A percentile compares a stretch with the other conserved stretches of the same genome.
These are phyloP conservation scores for Flaveria linearis DNA, from an alignment of 129 eudicot species.

Conservation along the genomic window DNA sequence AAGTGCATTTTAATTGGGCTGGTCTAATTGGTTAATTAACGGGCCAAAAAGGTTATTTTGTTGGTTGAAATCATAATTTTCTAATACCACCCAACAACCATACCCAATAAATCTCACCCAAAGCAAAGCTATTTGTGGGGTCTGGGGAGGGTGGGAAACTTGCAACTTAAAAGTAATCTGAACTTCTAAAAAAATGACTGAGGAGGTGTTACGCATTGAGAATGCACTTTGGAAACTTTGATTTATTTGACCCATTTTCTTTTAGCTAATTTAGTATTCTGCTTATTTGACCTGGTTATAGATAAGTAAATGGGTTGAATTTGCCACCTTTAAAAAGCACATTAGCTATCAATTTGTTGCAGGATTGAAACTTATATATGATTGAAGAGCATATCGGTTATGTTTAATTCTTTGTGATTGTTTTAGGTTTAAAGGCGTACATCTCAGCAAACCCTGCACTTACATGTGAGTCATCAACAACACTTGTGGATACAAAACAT, in stretches of 20 bases:
- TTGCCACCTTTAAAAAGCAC: background rate
- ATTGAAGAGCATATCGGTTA: background rate
- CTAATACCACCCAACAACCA: too few species aligned
- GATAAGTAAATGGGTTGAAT: background rate
- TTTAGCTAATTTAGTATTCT: background rate
- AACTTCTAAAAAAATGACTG: background rate
- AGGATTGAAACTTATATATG: background rate
- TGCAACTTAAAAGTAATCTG: too few species aligned
- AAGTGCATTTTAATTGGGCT: conserved; percentile 2
- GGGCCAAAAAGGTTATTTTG: background rate
- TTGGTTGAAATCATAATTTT: background rate
- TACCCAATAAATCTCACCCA: too few species aligned
- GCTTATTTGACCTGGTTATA: background rate
- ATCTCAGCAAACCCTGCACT: conserved; percentile 87
- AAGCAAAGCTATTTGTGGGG: too few species aligned
- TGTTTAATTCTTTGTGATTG: conserved; percentile 10
- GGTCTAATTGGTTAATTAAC: background rate
- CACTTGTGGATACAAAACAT: conserved; percentile 48
- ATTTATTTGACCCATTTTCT: background rate
- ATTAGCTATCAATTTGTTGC: background rate
- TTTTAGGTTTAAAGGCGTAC: conserved; percentile 82
- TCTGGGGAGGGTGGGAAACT: too few species aligned
- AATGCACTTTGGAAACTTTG: background rate
- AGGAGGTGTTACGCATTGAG: background rate
- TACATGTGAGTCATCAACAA: conserved; percentile 46